phyloP scores from a whole-genome alignment of 2,329 filamentous ascomycete genomes.

The Sclerotinia trifoliorum region DNA sequence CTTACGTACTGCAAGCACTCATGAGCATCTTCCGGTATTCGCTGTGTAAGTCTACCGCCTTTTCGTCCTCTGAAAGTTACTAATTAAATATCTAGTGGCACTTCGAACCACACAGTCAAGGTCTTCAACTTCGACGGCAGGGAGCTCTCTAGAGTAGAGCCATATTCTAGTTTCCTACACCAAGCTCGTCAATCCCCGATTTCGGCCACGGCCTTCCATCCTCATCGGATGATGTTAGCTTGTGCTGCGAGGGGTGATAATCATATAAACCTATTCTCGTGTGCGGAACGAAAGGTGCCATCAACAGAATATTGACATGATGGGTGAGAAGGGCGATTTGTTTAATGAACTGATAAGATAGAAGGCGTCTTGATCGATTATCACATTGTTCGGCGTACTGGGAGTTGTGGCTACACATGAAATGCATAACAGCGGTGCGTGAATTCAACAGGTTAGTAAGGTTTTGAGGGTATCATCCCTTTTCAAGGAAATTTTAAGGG shows the following conservation, averaged over 20 bases:
- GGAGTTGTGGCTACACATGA: slow-evolving; percentile 3
- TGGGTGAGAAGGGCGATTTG: background rate
- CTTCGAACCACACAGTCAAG: slow-evolving; percentile 82
- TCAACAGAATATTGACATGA: slow-evolving; percentile 18
- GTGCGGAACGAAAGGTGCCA: slow-evolving; percentile 47
- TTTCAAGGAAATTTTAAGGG: background rate
- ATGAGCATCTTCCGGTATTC: slow-evolving; percentile 96
- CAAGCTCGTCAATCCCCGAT: slow-evolving; percentile 80
- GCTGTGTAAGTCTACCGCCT: slow-evolving; percentile 67
- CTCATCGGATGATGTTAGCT: slow-evolving; percentile 86
- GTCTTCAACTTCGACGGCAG: slow-evolving; percentile 85
- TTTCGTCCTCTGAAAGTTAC: background rate
- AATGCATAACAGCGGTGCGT: slow-evolving; percentile 9
- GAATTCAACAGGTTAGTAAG: background rate
- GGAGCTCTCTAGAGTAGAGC: slow-evolving; percentile 79
- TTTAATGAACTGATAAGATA: slow-evolving; percentile 3
- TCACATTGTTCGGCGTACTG: slow-evolving; percentile 23
- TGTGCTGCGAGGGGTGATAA: slow-evolving; percentile 84
- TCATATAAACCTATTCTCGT: slow-evolving; percentile 85
- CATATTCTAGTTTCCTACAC: slow-evolving; percentile 83
- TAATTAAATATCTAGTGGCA: slow-evolving; percentile 60
- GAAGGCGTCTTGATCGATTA: slow-evolving; percentile 17
- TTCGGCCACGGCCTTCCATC: slow-evolving; percentile 88
- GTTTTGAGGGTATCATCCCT: background rate
- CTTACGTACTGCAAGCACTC: slow-evolving; percentile 81